These are phyloP conservation scores for Scheffersomyces lignosus DNA, from an alignment of 805 yeast genomes.

Conservation along the genomic window DNA sequence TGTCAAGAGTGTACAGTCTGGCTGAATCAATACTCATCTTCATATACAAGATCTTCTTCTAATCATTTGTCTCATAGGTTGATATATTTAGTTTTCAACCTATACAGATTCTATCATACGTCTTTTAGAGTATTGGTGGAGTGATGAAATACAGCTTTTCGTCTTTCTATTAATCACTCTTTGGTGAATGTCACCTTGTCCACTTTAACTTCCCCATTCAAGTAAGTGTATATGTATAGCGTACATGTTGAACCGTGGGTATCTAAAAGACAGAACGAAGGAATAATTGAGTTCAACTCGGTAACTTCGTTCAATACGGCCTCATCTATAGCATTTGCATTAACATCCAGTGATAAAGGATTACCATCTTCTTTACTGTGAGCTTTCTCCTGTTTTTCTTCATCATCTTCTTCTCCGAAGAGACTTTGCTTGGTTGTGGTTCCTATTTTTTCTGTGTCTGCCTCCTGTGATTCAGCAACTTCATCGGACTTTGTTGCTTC, in stretches of 20 bases:
- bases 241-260: slow-evolving; percentile 78
- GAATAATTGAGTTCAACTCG: slow-evolving; percentile 40
- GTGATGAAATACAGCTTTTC: too few relatives aligned
- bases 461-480: neutral
- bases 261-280: slow-evolving; percentile 88
- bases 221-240: slow-evolving; percentile 78
- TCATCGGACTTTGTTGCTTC: slow-evolving; percentile 11
- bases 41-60: too few relatives aligned
- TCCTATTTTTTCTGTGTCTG: neutral
- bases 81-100: too few relatives aligned
- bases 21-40: too few relatives aligned
- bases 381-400: neutral
- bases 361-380: neutral
- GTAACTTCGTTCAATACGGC: slow-evolving; percentile 15
- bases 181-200: slow-evolving; percentile 65
- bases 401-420: slow-evolving; percentile 3
- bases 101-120: too few relatives aligned
- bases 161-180: too few relatives aligned
- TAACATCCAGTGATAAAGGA: neutral
- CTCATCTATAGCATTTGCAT: slow-evolving; percentile 7
- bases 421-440: slow-evolving; percentile 1
- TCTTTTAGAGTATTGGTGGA: too few relatives aligned
- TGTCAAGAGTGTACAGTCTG: too few relatives aligned
- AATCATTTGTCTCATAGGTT: too few relatives aligned
- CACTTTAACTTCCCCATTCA: slow-evolving; percentile 83